phyloP scores from a whole-genome alignment of 2,329 filamentous ascomycete genomes.

The Botrytis pseudocinerea region DNA sequence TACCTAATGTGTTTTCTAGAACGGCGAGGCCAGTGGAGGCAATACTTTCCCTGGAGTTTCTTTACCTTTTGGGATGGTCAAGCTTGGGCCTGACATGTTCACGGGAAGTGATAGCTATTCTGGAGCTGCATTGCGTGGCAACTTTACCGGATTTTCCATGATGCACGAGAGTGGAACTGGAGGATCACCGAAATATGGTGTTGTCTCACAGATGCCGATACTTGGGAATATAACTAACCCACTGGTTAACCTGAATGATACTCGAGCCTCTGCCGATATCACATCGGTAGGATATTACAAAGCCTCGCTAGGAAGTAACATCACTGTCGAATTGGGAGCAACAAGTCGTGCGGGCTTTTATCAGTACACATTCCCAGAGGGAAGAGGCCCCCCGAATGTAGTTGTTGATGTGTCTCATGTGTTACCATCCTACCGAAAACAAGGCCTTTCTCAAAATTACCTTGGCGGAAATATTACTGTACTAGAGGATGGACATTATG shows the following conservation, averaged over 20 bases:
- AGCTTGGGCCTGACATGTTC: conserved; percentile 41
- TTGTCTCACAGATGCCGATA: conserved; percentile 59
- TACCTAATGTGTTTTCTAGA: conserved; percentile 1
- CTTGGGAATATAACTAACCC: conserved; percentile 53
- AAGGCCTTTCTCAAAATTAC: conserved; percentile 61
- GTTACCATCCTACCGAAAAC: conserved; percentile 59
- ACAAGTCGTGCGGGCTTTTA: conserved; percentile 58
- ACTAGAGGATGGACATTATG: conserved; percentile 53
- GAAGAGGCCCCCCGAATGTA: conserved; percentile 43
- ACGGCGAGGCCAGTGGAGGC: conserved; percentile 20
- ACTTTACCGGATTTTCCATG: conserved; percentile 61
- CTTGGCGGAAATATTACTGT: conserved; percentile 58
- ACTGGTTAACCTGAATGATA: conserved; percentile 54
- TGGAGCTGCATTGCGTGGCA: conserved; percentile 51
- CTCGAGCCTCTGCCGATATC: conserved; percentile 51
- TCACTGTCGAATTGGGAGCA: conserved; percentile 58
- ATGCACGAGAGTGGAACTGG: conserved; percentile 68
- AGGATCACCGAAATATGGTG: conserved; percentile 68
- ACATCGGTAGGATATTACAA: conserved; percentile 63
- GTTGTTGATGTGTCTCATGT: conserved; percentile 66
- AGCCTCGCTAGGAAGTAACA: conserved; percentile 55
- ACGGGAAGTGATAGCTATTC: conserved; percentile 50
- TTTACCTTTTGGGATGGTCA: conserved; percentile 29
- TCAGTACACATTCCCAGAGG: conserved; percentile 57
- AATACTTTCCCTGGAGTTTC: conserved; percentile 29